Evolutionary conservation across 2,329 filamentous ascomycete species (phyloP).

Genomic region (Seiridium unicorne): DNA sequence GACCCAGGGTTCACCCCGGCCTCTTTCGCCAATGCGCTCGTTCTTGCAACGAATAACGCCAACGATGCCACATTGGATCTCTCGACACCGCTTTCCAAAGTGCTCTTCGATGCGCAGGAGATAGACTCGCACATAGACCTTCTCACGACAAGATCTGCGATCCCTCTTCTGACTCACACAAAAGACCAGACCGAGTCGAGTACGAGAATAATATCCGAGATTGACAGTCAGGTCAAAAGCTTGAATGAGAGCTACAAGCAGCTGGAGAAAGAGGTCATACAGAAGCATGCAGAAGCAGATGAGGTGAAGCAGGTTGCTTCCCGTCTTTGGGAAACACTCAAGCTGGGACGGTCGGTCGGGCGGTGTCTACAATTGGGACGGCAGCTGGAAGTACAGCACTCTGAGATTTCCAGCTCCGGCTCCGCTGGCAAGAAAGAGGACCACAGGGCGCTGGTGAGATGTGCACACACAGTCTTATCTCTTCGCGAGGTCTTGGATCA

Average conservation of each 20-base stretch:
- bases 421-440: conserved; percentile 59
- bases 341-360: conserved; percentile 72
- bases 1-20: conserved; percentile 78
- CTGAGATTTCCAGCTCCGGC: conserved; percentile 56
- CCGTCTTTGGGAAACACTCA: conserved; percentile 76
- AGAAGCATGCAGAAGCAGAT: conserved; percentile 82
- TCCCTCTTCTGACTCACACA: conserved; percentile 79
- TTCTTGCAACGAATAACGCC: conserved; percentile 87
- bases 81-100: conserved; percentile 86
- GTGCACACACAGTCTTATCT: conserved; percentile 74
- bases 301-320: conserved; percentile 76
- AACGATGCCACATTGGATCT: conserved; percentile 89
- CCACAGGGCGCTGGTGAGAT: conserved; percentile 76
- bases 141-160: conserved; percentile 79
- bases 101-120: conserved; percentile 95
- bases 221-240: conserved; percentile 76
- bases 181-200: conserved; percentile 71
- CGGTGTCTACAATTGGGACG: conserved; percentile 79
- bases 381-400: conserved; percentile 83
- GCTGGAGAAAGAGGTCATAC: conserved; percentile 81
- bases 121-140: conserved; percentile 94
- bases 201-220: conserved; percentile 67
- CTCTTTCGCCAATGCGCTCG: conserved; percentile 83
- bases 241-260: conserved; percentile 84
- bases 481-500: conserved; percentile 71